These are phyloP conservation scores for Fusarium siculi DNA, from an alignment of 2,329 filamentous ascomycete genomes.

Conservation along the genomic window DNA sequence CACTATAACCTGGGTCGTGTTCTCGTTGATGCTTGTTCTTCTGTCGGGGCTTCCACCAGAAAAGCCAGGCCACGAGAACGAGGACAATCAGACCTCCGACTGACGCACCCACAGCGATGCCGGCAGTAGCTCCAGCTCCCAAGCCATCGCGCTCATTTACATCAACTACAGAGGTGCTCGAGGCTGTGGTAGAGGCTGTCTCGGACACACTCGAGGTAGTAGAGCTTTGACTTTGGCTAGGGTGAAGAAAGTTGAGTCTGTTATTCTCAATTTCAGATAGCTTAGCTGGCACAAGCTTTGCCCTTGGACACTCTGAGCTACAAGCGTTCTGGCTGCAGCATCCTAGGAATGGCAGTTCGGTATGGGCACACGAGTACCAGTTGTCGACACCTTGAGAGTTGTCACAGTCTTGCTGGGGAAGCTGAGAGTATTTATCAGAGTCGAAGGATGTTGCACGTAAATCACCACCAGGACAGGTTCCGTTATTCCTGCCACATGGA, in stretches of 20 bases:
- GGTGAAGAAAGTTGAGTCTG: constrained; percentile 28
- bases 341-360: constrained; percentile 51
- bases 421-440: constrained; percentile 42
- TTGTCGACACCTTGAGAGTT: constrained; percentile 18
- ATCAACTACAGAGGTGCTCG: constrained; percentile 3
- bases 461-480: constrained; percentile 47
- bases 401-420: constrained; percentile 50
- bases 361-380: constrained; percentile 52
- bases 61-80: constrained; percentile 31
- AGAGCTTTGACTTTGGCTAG: not conserved
- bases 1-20: not conserved
- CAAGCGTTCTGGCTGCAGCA: constrained; percentile 50
- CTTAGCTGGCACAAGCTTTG: constrained; percentile 22
- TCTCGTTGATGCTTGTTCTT: constrained; percentile 21
- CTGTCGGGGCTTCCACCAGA: constrained; percentile 39
- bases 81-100: constrained; percentile 26
- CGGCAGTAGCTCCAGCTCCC: constrained; percentile 35
- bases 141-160: constrained; percentile 12
- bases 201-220: constrained; percentile 5
- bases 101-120: constrained; percentile 35
- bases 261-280: constrained; percentile 25
- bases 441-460: constrained; percentile 48
- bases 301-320: constrained; percentile 16
- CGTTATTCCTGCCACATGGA: constrained; percentile 47
- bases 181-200: constrained; percentile 10